Evolutionary conservation across 768 basidiomycete species (phyloP), one percentile per base, ranked within the genome.

Genomic region (Mycena belliarum): DNA sequence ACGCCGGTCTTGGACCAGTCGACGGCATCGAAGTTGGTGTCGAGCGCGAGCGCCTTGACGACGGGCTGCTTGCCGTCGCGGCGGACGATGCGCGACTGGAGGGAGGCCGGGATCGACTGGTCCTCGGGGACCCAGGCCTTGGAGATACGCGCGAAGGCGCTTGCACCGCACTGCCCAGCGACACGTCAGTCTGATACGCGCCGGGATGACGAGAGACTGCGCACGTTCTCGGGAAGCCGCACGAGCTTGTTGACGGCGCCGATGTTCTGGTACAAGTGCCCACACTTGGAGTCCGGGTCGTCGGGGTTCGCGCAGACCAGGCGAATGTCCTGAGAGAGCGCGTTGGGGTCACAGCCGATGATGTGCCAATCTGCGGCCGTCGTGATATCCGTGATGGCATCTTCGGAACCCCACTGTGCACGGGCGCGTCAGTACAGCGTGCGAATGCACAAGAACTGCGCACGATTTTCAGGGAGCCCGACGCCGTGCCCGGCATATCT

Each of bases 301-400:
- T 56, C 59, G 18, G 59, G 41, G 38, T 60, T 63, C 18, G 49
- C 62, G 64, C 76, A 77, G n/a, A 75, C 72, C 20, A 49, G 47
- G 33, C 74, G 70, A 49, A 76, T 69, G 32, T 71, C 68, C 43
- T 76, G 75, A 24, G 67, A 58, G 2, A 65, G 46, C 20, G 56
- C 56, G 37, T 64, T 66, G 1, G 69, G 48, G 50, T 74, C 61
- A 49, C 77, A 78, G 46, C 68, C 72, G 24, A 75, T 56, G 44
- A 78, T 74, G n/a, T 66, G 63, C 76, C 77, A 78, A 26, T 73
- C 73, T 10, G 75, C 76, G 20, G 75, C 75, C 15, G 63, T 10
- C 4, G 77, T 78, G 42, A 78, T 72, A 50, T 78, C 76, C 5
- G 74, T 69, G 32, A 77, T 70, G 5, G 69, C 65, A 38, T 64